Evolutionary conservation across 2,329 filamentous ascomycete species (phyloP).

Genomic region (Penicillium decumbens): DNA sequence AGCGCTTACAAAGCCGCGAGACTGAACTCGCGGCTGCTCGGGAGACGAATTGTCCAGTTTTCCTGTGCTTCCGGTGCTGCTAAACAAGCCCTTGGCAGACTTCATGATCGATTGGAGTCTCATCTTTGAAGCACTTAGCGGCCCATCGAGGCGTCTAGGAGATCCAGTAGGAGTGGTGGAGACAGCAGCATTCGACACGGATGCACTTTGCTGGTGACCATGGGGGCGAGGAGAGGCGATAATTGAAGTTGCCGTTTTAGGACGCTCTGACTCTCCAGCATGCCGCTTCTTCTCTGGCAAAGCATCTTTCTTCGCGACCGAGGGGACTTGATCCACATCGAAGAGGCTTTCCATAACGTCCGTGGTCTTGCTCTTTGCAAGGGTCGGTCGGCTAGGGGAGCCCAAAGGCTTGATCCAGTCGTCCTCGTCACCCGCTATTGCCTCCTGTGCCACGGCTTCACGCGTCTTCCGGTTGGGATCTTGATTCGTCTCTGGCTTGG

Average conservation of each 20-base stretch:
- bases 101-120: slow-evolving; percentile 88
- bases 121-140: slow-evolving; percentile 85
- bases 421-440: slow-evolving; percentile 46
- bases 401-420: slow-evolving; percentile 57
- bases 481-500: slow-evolving; percentile 30
- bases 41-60: slow-evolving; percentile 53
- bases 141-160: slow-evolving; percentile 63
- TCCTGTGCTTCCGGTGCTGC: slow-evolving; percentile 62
- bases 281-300: slow-evolving; percentile 6
- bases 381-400: slow-evolving; percentile 45
- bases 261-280: slow-evolving; percentile 44
- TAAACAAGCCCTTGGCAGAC: slow-evolving; percentile 78
- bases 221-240: slow-evolving; percentile 50
- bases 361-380: slow-evolving; percentile 58
- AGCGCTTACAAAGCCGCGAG: slow-evolving; percentile 26
- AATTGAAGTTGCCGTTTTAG: slow-evolving; percentile 62
- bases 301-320: slow-evolving; percentile 9
- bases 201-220: slow-evolving; percentile 56
- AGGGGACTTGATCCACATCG: slow-evolving; percentile 27
- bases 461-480: slow-evolving; percentile 17
- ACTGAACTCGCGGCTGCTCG: slow-evolving; percentile 29
- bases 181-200: slow-evolving; percentile 53
- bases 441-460: slow-evolving; percentile 20
- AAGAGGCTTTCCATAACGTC: slow-evolving; percentile 55
- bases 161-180: slow-evolving; percentile 58